Percentiles rank a stretch among this genome's conserved stretches.
phyloP scores from a whole-genome alignment of 192 early-diverging fungal genomes.

The Backusella circina region DNA sequence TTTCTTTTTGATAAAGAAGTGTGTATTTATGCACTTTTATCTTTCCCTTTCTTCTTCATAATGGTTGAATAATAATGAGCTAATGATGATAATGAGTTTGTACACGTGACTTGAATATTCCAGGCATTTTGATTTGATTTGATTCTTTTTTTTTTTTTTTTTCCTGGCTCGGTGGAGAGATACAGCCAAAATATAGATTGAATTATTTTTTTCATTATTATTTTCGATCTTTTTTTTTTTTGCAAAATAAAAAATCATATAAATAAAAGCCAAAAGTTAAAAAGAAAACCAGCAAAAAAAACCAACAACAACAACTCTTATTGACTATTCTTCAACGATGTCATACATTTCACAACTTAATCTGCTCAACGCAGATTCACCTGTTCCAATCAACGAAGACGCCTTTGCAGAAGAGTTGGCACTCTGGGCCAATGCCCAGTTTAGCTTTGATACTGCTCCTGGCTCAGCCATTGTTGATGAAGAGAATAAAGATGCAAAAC shows the following conservation, averaged over 20 bases:
- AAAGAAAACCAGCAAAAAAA: neutral
- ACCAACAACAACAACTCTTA: neutral
- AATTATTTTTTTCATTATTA: neutral
- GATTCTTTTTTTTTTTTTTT: neutral
- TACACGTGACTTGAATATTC: neutral
- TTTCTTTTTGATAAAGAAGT: neutral
- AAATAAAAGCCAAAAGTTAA: neutral
- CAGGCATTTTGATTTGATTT: no score
- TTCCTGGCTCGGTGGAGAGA: no score
- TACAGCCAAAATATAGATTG: neutral
- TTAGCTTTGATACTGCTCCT: constrained; percentile 59
- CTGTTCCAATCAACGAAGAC: constrained; percentile 49
- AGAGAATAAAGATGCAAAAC: constrained; percentile 17
- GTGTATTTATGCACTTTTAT: neutral
- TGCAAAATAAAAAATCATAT: neutral
- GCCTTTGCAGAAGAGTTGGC: constrained; percentile 64
- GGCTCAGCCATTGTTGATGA: constrained; percentile 42
- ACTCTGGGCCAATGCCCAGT: constrained; percentile 73
- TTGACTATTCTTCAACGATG: constrained; percentile 20
- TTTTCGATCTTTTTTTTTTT: neutral
- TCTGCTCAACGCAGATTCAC: constrained; percentile 25
- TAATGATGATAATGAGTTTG: neutral
- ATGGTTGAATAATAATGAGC: neutral
- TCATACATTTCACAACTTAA: constrained; percentile 26
- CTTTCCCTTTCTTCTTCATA: neutral